phyloP scores from a whole-genome alignment of 352 stramenopile species.

The Globisporangium canariense region DNA sequence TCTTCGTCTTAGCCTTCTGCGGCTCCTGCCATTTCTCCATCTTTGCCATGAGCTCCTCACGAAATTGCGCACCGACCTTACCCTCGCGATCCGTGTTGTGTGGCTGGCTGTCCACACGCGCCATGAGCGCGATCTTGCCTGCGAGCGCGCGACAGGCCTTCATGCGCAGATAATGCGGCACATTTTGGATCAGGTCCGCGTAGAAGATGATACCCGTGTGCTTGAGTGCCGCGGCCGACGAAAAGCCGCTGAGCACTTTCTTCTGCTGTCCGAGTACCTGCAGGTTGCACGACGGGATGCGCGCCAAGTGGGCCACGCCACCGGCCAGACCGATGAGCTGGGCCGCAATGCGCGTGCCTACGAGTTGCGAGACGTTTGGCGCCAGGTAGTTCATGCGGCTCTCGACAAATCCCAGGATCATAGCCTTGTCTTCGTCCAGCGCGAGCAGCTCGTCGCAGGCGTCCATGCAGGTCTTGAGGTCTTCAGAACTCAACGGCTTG shows the following conservation, averaged over 20 bases:
- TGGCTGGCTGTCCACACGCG: slow-evolving; percentile 91
- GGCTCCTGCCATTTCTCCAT: slow-evolving; percentile 98
- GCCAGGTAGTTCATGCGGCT: slow-evolving; percentile 90
- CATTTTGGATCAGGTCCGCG: slow-evolving; percentile 90
- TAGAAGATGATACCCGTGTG: slow-evolving; percentile 94
- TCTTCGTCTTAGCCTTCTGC: slow-evolving; percentile 96
- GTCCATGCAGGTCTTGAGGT: slow-evolving; percentile 73
- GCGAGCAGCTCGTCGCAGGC: slow-evolving; percentile 88
- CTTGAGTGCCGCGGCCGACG: slow-evolving; percentile 71
- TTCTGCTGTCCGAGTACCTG: slow-evolving; percentile 96
- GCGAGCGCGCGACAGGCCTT: slow-evolving; percentile 94
- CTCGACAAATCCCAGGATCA: slow-evolving; percentile 92
- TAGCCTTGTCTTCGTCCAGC: slow-evolving; percentile 79
- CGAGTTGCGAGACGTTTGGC: slow-evolving; percentile 92
- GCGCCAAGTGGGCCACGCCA: slow-evolving; percentile 90
- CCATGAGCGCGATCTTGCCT: slow-evolving; percentile 88
- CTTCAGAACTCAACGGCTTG: slow-evolving; percentile 60
- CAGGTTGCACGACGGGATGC: slow-evolving; percentile 97
- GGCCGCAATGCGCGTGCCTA: slow-evolving; percentile 94
- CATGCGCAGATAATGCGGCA: slow-evolving; percentile 91
- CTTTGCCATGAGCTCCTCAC: slow-evolving; percentile 90
- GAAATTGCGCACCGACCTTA: slow-evolving; percentile 81
- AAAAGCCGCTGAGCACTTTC: slow-evolving; percentile 89
- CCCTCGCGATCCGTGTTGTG: slow-evolving; percentile 64
- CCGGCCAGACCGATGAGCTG: slow-evolving; percentile 94